Conservation (phyloP, 805 yeast species). For the Spencermartinsiella europaea region DNA sequence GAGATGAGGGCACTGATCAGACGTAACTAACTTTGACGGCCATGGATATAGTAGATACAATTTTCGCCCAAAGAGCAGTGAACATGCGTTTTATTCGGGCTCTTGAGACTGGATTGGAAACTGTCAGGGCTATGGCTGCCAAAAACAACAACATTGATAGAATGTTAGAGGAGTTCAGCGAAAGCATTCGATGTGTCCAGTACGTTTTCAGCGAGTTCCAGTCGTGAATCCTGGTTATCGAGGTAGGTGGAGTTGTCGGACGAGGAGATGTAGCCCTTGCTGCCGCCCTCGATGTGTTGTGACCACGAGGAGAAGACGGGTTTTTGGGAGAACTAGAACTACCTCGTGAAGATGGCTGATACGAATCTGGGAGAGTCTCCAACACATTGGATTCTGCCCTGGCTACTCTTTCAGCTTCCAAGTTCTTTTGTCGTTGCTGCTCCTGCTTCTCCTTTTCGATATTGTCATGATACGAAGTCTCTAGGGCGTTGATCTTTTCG, state of each 20-base stretch:
- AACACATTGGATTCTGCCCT: slow-evolving; percentile 3
- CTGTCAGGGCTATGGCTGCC: slow-evolving; percentile 12
- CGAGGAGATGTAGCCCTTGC: not conserved
- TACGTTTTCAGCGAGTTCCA: slow-evolving; percentile 10
- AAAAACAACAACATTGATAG: slow-evolving; percentile 9
- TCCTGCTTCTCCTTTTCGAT: slow-evolving; percentile 1
- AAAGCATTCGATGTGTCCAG: slow-evolving; percentile 9
- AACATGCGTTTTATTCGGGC: slow-evolving; percentile 6
- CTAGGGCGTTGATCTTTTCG: not conserved
- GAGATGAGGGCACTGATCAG: slow-evolving; percentile 1
- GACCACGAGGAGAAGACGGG: not conserved
- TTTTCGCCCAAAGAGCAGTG: slow-evolving; percentile 12
- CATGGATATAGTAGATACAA: slow-evolving; percentile 19
- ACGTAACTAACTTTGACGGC: slow-evolving; percentile 24
- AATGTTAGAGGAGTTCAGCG: slow-evolving; percentile 2
- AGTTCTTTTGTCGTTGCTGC: slow-evolving; percentile 2
- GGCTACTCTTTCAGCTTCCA: slow-evolving; percentile 8
- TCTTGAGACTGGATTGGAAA: slow-evolving; percentile 10
- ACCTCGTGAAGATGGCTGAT: not conserved
- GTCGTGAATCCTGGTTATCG: slow-evolving; percentile 1
- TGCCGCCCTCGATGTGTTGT: not conserved
- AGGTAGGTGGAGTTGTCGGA: not conserved
- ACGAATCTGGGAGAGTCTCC: not conserved
- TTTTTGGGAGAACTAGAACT: not conserved
- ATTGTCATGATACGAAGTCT: not conserved